Base-by-base conservation (phyloP, 495 filamentous ascomycete species). In the Symbiotaphrina buchneri region DNA sequence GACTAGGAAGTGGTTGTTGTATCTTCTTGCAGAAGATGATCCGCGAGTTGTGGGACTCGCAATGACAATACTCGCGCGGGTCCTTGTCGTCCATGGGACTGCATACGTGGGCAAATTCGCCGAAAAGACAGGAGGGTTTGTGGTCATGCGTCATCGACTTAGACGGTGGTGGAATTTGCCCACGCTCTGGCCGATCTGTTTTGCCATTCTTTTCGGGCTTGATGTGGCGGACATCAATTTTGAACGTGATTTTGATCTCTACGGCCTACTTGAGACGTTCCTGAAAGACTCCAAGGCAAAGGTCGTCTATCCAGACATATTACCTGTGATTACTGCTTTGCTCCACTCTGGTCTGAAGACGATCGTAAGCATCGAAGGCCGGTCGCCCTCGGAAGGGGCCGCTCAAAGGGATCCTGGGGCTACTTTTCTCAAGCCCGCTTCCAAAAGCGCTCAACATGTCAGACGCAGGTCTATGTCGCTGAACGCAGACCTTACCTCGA, bases 161-260 rank as follows among this genome's bases (percentile, higher is more conserved):
- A 81, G 70, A 43, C 58, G 71, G 47, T 92, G 82, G 76, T 95
- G 87, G 87, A 72, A 74, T 45, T 58, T 87, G 10, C 66, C 80
- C 6, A 61, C 68, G 5, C 47, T 94, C 18, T 97, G 90, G 90
- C 70, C 74, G 5, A 71, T 87, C 21, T 82, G 79, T 44, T 85
- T 97, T 52, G 68, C 79, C 28, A 74, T 94, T 28, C 53, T 97
- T 6, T 90, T 97, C 47, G 81, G 76, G 10, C 57, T 63, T 30
- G 82, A 92, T 45, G 63, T 87, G 37, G 71, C 69, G 22, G 59
- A 68, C 21, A 61, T 91, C 39, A 62, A 83, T 42, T 66, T 79
- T 41, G 67, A 75, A 34, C 61, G 62, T 38, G 59, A 71, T 4
- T 74, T 92, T 42, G 72, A 82, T 36, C 59, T 74, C 13, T 74